Conservation (phyloP, 108 stramenopile species). For the Bacterosira constricta region DNA sequence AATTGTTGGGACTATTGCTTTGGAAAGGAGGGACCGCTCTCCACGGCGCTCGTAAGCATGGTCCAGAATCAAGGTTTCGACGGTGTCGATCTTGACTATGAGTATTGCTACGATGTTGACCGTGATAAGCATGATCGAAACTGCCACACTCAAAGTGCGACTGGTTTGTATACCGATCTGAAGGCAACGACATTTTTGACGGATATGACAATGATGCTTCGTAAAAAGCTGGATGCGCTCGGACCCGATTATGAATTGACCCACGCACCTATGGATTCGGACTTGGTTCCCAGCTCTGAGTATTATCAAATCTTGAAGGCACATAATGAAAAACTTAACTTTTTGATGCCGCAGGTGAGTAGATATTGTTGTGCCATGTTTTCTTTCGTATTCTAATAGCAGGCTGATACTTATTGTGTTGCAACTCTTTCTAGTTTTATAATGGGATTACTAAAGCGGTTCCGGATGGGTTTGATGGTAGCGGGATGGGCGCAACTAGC, state of each 20-base stretch:
- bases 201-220: conserved; percentile 12
- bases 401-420: too few relatives aligned
- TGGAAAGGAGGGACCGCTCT: conserved; percentile 43
- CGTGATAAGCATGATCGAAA: background rate
- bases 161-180: conserved; percentile 24
- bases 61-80: conserved; percentile 40
- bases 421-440: too few relatives aligned
- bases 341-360: conserved; percentile 65
- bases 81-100: conserved; percentile 60
- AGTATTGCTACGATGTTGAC: conserved; percentile 49
- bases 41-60: conserved; percentile 31
- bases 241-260: conserved; percentile 37
- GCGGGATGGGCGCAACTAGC: conserved; percentile 9
- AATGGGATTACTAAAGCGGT: conserved; percentile 53
- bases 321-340: conserved; percentile 40
- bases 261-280: conserved; percentile 64
- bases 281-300: conserved; percentile 37
- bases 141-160: conserved; percentile 29
- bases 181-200: conserved; percentile 43
- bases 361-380: too few relatives aligned
- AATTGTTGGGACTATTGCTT: conserved; percentile 66
- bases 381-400: too few relatives aligned
- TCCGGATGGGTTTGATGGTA: conserved; percentile 38
- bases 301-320: conserved; percentile 46
- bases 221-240: conserved; percentile 33